Evolutionary conservation across 2,329 filamentous ascomycete genomes (phyloP), one percentile per base, ranked within the genome.

Genomic region (Penicillium digitatum): DNA sequence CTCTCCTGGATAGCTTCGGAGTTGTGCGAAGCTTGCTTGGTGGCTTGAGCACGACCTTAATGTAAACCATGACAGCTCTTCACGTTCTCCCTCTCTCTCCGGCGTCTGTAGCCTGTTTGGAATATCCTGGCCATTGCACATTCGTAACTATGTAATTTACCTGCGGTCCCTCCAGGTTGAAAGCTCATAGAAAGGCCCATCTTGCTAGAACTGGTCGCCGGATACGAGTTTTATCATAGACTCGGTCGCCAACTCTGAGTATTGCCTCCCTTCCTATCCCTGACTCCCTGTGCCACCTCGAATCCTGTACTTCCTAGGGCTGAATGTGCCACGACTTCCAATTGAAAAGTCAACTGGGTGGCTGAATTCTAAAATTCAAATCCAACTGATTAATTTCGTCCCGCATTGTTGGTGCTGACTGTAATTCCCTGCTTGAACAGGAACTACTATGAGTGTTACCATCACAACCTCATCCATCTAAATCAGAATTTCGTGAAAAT

Each of bases 41-140:
- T 62, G 58, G 62, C 62, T 64, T 65, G 58, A 62, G 62, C 62
- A 65, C 58, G 62, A 65, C 55, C 56, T 63, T 64, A 65, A 64
- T 66, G 63, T 66, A 66, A 65, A 65, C 61, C 62, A 65, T 65
- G 63, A 65, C 62, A 59, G 62, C 62, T 65, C 62, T 62, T 59
- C 62, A 58, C 57, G 43, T 54, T 61, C 48, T 56, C 54, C 45
- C 45, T 54, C 51, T 54, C 51, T 56, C 48, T 60, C 58, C 60
- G 59, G 60, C 47, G 54, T 54, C 55, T 52, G 62, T 63, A 63
- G 58, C 56, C 55, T 52, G 52, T 53, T 59, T 57, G 42, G 48
- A 64, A 64, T 62, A 62, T 58, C 35, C 38, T 44, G 14, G 20
- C 35, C 18, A 47, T 48, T 35, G 20, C 9, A 34, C 32, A 14